These are phyloP conservation scores for Morella rubra DNA, from an alignment of 306 rosid species.

Conservation along the genomic window DNA sequence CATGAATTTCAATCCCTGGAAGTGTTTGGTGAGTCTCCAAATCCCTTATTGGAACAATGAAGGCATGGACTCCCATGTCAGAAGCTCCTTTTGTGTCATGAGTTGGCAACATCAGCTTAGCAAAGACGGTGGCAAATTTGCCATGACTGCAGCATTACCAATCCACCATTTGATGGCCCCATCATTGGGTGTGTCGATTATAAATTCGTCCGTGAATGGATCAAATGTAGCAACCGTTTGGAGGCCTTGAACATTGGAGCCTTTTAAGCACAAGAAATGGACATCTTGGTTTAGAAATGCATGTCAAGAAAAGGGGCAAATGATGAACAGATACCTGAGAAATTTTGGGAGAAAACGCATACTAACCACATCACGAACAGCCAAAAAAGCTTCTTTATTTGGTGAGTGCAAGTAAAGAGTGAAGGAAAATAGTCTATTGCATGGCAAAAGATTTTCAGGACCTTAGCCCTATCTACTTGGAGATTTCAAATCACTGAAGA, in stretches of 20 bases:
- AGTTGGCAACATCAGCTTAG: conserved; percentile 70
- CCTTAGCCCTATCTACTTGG: not conserved
- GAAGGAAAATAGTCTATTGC: not conserved
- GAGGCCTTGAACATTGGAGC: conserved; percentile 96
- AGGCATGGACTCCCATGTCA: conserved; percentile 98
- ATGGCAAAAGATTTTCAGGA: not conserved
- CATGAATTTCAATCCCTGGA: conserved; percentile 91
- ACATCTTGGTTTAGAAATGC: conserved; percentile 26
- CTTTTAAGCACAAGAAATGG: conserved; percentile 41
- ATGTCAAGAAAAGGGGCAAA: not conserved
- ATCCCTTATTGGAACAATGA: conserved; percentile 92
- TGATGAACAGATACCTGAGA: not conserved
- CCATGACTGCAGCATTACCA: conserved; percentile 99
- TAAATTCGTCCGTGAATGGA: conserved; percentile 74
- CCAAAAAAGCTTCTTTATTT: not conserved
- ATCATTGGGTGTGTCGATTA: conserved; percentile 84
- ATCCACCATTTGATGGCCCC: conserved; percentile 99
- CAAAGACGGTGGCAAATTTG: conserved; percentile 89
- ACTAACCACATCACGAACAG: conserved; percentile 2
- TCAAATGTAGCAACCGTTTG: conserved; percentile 88
- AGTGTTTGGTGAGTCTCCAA: conserved; percentile 82
- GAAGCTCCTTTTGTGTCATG: conserved; percentile 58
- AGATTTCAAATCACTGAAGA: not conserved
- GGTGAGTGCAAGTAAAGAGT: not conserved
- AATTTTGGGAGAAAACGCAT: not conserved